These are phyloP conservation scores for Chaetomiaceae sp. DNA, from an alignment of 2,329 filamentous ascomycete genomes.

Conservation along the genomic window DNA sequence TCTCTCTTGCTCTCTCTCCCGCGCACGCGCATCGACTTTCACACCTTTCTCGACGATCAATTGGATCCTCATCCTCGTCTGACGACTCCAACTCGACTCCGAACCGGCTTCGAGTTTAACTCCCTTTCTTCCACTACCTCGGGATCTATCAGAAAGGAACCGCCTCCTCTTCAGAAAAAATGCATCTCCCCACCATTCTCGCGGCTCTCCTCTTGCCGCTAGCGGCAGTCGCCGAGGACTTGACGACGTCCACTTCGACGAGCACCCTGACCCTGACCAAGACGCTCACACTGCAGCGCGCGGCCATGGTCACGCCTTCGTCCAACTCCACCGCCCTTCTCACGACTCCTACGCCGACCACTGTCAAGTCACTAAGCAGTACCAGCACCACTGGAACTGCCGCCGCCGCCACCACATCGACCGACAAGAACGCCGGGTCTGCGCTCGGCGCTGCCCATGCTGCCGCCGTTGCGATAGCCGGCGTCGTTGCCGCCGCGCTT, in stretches of 20 bases:
- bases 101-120: background rate
- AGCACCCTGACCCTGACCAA: conserved; percentile 46
- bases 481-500: conserved; percentile 46
- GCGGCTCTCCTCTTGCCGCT: conserved; percentile 49
- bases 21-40: no score
- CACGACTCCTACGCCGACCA: conserved; percentile 27
- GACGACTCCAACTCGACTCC: background rate
- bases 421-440: conserved; percentile 38
- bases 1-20: no score
- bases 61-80: no score
- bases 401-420: conserved; percentile 25
- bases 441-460: conserved; percentile 41
- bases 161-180: conserved; percentile 21
- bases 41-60: no score
- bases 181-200: conserved; percentile 43
- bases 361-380: conserved; percentile 23
- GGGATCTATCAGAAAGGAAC: no score
- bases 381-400: conserved; percentile 24
- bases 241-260: conserved; percentile 46
- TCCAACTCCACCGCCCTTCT: conserved; percentile 31
- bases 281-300: conserved; percentile 38
- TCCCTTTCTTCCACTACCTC: conserved; percentile 4
- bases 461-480: conserved; percentile 46
- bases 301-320: conserved; percentile 29
- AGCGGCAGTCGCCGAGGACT: conserved; percentile 44